These are phyloP conservation scores for Dendrobium huoshanense DNA, from an alignment of 106 monocot species.

Conservation along the genomic window DNA sequence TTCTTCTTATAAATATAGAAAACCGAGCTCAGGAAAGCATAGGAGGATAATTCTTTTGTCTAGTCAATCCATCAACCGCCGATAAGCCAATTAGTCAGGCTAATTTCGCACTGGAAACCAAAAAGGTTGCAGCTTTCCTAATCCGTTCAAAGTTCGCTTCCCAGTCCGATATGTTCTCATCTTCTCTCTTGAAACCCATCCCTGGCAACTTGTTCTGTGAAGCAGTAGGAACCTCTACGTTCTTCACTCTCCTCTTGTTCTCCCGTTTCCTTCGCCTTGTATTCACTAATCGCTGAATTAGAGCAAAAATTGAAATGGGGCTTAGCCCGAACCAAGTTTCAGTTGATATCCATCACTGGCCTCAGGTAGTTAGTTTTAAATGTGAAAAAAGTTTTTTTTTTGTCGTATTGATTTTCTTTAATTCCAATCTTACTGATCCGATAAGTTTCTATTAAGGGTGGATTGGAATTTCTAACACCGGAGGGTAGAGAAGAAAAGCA, in stretches of 20 bases:
- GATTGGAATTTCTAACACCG: not conserved
- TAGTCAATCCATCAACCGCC: not conserved
- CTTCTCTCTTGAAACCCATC: not conserved
- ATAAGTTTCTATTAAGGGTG: not conserved
- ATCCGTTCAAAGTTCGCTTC: not conserved
- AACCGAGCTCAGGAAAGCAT: not conserved
- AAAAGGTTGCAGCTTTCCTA: not conserved
- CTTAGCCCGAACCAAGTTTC: not conserved
- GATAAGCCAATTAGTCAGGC: not conserved
- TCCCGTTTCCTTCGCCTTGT: not conserved
- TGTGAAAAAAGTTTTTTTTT: not conserved
- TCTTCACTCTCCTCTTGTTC: not conserved
- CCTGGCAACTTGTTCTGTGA: not conserved
- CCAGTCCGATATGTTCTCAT: slow-evolving; percentile 2
- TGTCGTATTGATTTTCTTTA: not conserved
- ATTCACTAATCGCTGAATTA: not conserved
- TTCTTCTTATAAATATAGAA: not conserved
- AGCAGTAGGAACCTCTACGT: not conserved
- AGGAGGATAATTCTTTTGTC: not conserved
- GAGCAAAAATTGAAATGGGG: not conserved
- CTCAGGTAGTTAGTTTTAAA: not conserved
- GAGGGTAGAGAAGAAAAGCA: not conserved
- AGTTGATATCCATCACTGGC: not conserved
- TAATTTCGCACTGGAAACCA: not conserved
- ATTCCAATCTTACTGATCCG: not conserved